Evolutionary conservation across 371 early-diverging fungal species (phyloP), one percentile per base, ranked within the genome.

Genomic region (Syncephalis fuscata): DNA sequence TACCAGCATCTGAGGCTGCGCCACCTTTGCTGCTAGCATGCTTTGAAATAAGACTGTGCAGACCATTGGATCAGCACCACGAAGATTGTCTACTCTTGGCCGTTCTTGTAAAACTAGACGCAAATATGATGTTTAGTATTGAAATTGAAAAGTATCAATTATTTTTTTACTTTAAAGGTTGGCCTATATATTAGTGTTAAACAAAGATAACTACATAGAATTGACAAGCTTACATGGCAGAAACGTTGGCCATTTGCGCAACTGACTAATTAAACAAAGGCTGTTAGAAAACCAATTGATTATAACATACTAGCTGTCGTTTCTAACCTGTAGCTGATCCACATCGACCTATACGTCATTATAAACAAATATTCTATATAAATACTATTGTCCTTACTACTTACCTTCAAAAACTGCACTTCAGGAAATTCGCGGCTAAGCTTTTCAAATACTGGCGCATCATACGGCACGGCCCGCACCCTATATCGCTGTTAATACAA

Each of bases 41-140:
- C 2, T 73, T 62, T 53, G 73, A 61, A 32, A 82, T 62, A 19
- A 66, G 55, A 22, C 54, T 44, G 44, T 65, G 64, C n/a, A 75
- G 56, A 10, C 49, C 43, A 27, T 14, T 45, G 55, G 57, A 51
- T 76, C 71, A 46, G 85, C 85, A 39, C 89, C 90, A 32, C 78
- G 61, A 19, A 88, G 60, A 57, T 85, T 79, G 27, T 58, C 74
- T 25, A 80, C 56, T 67, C 78, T 71, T n/a, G 63, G 27, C 43
- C 88, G 85, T 11, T 76, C 52, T 58, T 63, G 72, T 74, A 84
- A 70, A 80, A 68, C 58, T 36, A 21, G 22, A 39, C 3, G 22
- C 9, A 9, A 16, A 26, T 15, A 4, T 26, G 14, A 43, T 48
- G 46, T 91, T 92, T 91, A 52, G 92, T 32, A 32, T 11, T 32